A percentile compares a stretch with the other conserved stretches of the same genome.
These are phyloP conservation scores for Ganoderma meredithae DNA, from an alignment of 1,284 basidiomycete species.

Conservation along the genomic window DNA sequence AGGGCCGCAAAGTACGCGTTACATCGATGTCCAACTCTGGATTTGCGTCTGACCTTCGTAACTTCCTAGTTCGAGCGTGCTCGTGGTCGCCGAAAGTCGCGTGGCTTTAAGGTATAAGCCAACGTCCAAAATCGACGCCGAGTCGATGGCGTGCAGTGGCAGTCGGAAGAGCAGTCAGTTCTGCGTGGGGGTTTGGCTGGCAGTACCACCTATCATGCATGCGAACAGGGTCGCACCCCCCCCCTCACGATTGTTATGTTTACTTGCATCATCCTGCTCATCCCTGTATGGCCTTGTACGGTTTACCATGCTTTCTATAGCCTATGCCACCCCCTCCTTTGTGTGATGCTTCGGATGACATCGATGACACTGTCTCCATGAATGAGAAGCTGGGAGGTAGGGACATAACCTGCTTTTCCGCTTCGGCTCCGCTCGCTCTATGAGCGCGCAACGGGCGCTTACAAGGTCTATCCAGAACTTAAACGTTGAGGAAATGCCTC, in stretches of 20 bases:
- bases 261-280: slow-evolving; percentile 30
- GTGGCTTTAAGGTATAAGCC: slow-evolving; percentile 87
- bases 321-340: slow-evolving; percentile 27
- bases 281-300: slow-evolving; percentile 36
- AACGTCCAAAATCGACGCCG: slow-evolving; percentile 38
- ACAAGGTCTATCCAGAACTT: not conserved
- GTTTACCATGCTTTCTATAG: slow-evolving; percentile 34
- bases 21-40: not conserved
- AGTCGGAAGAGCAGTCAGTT: slow-evolving; percentile 28
- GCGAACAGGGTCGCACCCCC: slow-evolving; percentile 29
- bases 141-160: slow-evolving; percentile 32
- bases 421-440: not conserved
- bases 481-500: not conserved
- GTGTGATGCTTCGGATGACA: not conserved
- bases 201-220: slow-evolving; percentile 36
- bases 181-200: slow-evolving; percentile 34
- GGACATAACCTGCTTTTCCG: not conserved
- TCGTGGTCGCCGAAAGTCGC: slow-evolving; percentile 94
- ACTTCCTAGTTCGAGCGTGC: slow-evolving; percentile 77
- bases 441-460: not conserved
- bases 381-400: not conserved
- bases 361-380: not conserved
- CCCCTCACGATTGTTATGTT: slow-evolving; percentile 35
- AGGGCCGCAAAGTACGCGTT: slow-evolving; percentile 87
- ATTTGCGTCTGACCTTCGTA: slow-evolving; percentile 16